These are phyloP conservation scores for Aphanomyces cochlioides DNA, from an alignment of 352 stramenopile species.

Conservation along the genomic window DNA sequence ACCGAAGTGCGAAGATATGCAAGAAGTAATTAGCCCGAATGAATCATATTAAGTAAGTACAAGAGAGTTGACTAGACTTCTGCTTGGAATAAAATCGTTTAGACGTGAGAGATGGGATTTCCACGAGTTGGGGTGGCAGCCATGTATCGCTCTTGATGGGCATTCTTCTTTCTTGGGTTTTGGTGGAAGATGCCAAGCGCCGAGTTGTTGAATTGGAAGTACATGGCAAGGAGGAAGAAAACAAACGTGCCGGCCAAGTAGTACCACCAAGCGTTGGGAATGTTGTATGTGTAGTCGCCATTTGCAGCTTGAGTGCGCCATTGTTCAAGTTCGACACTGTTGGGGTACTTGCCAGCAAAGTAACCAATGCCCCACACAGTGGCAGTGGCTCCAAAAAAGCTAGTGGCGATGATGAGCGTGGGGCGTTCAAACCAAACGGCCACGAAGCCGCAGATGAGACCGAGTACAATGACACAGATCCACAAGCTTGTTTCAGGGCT, in stretches of 20 bases:
- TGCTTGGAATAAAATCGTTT: background rate
- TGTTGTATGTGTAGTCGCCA: constrained; percentile 32
- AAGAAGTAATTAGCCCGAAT: too few relatives aligned
- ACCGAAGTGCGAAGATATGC: too few relatives aligned
- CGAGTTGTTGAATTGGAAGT: constrained; percentile 26
- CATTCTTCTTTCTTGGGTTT: constrained; percentile 17
- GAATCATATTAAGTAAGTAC: too few relatives aligned
- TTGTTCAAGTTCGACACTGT: constrained; percentile 37
- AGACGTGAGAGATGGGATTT: constrained; percentile 22
- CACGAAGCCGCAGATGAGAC: constrained; percentile 42
- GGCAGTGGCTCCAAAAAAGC: constrained; percentile 35
- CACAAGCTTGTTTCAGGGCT: constrained; percentile 53
- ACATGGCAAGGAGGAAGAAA: constrained; percentile 38
- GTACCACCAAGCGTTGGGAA: constrained; percentile 33
- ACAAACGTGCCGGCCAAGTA: constrained; percentile 42
- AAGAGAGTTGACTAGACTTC: too few relatives aligned
- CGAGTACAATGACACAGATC: constrained; percentile 45
- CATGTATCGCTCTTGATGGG: background rate
- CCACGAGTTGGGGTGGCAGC: background rate
- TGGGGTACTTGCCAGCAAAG: constrained; percentile 44
- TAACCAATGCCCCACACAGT: constrained; percentile 44
- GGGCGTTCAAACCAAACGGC: constrained; percentile 52
- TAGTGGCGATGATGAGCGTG: constrained; percentile 38
- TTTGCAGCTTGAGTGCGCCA: constrained; percentile 33
- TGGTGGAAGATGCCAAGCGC: constrained; percentile 16